A percentile compares a stretch with the other conserved stretches of the same genome.
Evolutionary conservation across 2,329 filamentous ascomycete species (phyloP).

Genomic region (Curvularia verruculosa): DNA sequence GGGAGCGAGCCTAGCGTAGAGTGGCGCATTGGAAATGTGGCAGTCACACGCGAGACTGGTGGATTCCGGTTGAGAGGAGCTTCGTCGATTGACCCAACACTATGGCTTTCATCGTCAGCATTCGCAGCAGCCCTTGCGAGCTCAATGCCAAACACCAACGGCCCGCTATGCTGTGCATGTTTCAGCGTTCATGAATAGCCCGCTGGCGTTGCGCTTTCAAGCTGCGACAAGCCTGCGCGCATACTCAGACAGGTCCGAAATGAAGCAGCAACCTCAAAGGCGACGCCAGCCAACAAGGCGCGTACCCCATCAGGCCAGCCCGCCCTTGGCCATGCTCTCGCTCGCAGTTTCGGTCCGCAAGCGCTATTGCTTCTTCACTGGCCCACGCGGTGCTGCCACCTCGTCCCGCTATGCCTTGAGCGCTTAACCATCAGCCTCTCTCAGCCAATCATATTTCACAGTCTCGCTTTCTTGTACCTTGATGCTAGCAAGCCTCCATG

Average conservation of each 20-base stretch:
- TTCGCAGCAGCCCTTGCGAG: background rate
- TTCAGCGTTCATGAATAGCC: slow-evolving; percentile 5
- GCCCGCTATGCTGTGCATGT: slow-evolving; percentile 4
- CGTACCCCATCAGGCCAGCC: slow-evolving; percentile 16
- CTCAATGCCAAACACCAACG: slow-evolving; percentile 2
- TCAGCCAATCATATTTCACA: slow-evolving; percentile 24
- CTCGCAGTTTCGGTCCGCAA: slow-evolving; percentile 33
- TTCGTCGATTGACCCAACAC: background rate
- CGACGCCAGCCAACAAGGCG: slow-evolving; percentile 8
- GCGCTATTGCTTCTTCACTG: slow-evolving; percentile 42
- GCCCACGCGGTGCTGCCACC: slow-evolving; percentile 29
- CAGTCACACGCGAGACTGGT: slow-evolving; percentile 10
- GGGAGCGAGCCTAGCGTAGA: slow-evolving; percentile 8
- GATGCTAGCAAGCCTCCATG: slow-evolving; percentile 28
- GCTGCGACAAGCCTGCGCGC: slow-evolving; percentile 10
- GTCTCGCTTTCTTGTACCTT: slow-evolving; percentile 11
- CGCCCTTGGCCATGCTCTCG: background rate
- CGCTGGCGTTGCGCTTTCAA: background rate
- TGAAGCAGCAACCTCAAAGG: slow-evolving; percentile 9
- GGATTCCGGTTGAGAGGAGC: background rate
- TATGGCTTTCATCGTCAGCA: background rate
- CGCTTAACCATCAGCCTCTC: slow-evolving; percentile 26
- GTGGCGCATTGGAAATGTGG: slow-evolving; percentile 7
- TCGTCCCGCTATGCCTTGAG: slow-evolving; percentile 22
- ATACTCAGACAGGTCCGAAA: slow-evolving; percentile 17